These are phyloP conservation scores for Voacanga thouarsii DNA, from an alignment of 257 asterid genomes.

Conservation along the genomic window DNA sequence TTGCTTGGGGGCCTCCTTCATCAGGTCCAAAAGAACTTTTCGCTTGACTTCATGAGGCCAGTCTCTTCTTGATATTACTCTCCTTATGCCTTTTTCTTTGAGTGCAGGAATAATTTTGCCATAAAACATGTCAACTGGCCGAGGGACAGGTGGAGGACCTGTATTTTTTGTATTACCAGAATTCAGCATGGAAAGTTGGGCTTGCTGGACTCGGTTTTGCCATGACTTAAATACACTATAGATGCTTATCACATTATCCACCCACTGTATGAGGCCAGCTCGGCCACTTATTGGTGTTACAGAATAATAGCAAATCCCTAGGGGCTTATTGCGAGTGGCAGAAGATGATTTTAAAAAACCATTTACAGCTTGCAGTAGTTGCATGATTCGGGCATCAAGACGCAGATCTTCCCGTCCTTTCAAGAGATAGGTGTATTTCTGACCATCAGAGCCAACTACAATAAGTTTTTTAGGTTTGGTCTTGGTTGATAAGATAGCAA, in stretches of 20 bases:
- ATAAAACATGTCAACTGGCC: constrained; percentile 98
- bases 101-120: constrained; percentile 98
- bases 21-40: constrained; percentile 86
- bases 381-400: constrained; percentile 99
- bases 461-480: constrained; percentile 89
- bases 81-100: constrained; percentile 94
- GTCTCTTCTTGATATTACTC: constrained; percentile 96
- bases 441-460: constrained; percentile 90
- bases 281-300: constrained; percentile 98
- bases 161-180: constrained; percentile 50
- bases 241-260: constrained; percentile 81
- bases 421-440: constrained; percentile 85
- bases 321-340: constrained; percentile 65
- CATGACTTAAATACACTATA: constrained; percentile 93
- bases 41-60: constrained; percentile 99
- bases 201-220: constrained; percentile 83
- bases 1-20: constrained; percentile 92
- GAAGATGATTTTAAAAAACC: constrained; percentile 80
- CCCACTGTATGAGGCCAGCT: constrained; percentile 99
- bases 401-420: constrained; percentile 99
- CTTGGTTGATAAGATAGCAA: constrained; percentile 83
- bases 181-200: constrained; percentile 60
- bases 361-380: constrained; percentile 88
- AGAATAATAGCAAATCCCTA: constrained; percentile 80
- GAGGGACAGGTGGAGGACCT: constrained; percentile 78